Conservation (phyloP, 805 yeast genomes). For the Blastobotrys chiropterorum region DNA sequence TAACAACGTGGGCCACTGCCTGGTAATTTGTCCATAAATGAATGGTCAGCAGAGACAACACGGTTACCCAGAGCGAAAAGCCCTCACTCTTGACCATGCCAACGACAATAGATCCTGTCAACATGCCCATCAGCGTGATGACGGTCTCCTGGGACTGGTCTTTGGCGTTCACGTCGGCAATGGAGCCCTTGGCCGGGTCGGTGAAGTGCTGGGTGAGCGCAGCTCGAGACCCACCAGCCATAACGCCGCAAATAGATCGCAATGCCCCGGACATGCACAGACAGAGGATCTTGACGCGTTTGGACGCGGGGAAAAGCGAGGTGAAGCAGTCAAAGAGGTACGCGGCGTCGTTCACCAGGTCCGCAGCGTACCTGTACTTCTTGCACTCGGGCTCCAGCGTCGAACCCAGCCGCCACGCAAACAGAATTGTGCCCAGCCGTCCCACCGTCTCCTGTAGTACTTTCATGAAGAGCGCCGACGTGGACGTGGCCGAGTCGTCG, state of each 20-base stretch:
- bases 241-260: conserved; percentile 31
- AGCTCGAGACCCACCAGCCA: conserved; percentile 34
- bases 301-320: conserved; percentile 25
- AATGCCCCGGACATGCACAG: conserved; percentile 31
- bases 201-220: conserved; percentile 35
- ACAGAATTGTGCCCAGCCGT: conserved; percentile 31
- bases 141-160: conserved; percentile 35
- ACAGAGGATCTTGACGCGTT: conserved; percentile 18
- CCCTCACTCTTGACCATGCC: conserved; percentile 23
- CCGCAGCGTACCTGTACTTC: conserved; percentile 31
- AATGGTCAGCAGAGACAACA: conserved; percentile 22
- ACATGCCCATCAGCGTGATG: conserved; percentile 31
- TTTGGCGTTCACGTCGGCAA: conserved; percentile 34
- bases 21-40: conserved; percentile 31
- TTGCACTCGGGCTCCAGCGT: conserved; percentile 34
- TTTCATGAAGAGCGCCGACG: conserved; percentile 33
- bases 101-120: conserved; percentile 30
- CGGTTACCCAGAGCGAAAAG: conserved; percentile 24
- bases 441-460: conserved; percentile 33
- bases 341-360: conserved; percentile 31
- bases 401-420: conserved; percentile 32
- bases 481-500: conserved; percentile 31
- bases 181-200: conserved; percentile 28
- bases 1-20: conserved; percentile 30
- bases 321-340: conserved; percentile 30